Percentiles rank a stretch among this genome's conserved stretches.
These are phyloP conservation scores for Taiozyma sp. DNA, from an alignment of 1,139 yeast genomes.

Conservation along the genomic window DNA sequence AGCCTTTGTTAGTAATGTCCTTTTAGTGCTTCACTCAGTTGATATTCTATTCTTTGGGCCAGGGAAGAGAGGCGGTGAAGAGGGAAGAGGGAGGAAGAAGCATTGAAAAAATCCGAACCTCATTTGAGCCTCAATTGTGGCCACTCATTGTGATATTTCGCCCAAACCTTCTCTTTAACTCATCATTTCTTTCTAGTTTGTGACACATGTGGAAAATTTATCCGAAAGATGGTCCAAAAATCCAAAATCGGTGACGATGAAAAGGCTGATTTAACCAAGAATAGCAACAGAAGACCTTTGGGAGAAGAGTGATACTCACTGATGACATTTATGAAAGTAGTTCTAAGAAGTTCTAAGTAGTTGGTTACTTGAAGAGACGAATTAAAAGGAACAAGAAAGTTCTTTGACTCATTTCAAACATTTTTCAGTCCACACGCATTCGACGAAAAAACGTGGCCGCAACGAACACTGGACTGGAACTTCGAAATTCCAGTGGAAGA, in stretches of 20 bases:
- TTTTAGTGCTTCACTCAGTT: not conserved
- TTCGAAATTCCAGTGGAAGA: too few relatives aligned
- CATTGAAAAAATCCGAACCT: too few relatives aligned
- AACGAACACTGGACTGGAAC: not conserved
- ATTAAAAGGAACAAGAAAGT: not conserved
- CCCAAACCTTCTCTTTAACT: too few relatives aligned
- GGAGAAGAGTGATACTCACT: not conserved
- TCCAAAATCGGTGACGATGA: too few relatives aligned
- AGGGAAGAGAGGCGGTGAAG: too few relatives aligned
- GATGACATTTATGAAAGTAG: not conserved
- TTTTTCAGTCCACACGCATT: not conserved
- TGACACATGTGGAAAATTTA: not conserved
- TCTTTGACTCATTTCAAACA: not conserved
- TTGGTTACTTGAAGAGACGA: not conserved
- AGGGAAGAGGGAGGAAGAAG: too few relatives aligned
- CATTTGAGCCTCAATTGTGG: not conserved
- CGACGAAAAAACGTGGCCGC: not conserved
- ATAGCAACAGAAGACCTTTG: not conserved
- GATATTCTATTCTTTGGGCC: not conserved
- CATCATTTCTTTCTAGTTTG: too few relatives aligned
- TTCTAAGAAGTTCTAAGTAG: not conserved
- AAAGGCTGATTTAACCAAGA: not conserved
- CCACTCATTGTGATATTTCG: too few relatives aligned
- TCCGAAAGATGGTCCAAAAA: not conserved
- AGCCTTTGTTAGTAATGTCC: conserved; percentile 4